Evolutionary conservation across 208 protist genomes (phyloP), one percentile per base, ranked within the genome.

Genomic region (Trypanosoma melophagium): DNA sequence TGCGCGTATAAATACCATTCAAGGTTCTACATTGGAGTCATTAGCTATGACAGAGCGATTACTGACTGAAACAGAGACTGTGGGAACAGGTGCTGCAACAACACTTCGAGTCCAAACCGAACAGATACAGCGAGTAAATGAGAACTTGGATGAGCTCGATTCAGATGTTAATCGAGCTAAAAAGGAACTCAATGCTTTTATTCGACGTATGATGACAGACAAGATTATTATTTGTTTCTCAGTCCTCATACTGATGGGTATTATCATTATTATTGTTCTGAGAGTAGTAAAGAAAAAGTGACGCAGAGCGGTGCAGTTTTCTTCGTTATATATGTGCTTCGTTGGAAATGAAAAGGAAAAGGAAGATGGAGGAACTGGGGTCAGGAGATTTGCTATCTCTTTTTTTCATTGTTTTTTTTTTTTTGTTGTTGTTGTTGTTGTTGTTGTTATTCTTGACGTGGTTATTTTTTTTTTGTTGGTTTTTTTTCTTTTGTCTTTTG

Each of bases 221-320:
- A 87, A 83, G 31, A 84, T 96, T 45, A 88, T 96, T 61, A 83
- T 96, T 31, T 94, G 83, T 65, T 94, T 94, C 51, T 55, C 66
- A 10, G 70, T 94, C 21, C 72, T 87, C 44, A 89, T 94, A 71
- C 53, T 93, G 7, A 66, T 93, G n/a, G 89, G 85, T 41, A 74
- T 96, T 49, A 90, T 96, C 55, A 63, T 84, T 44, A 84, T 89
- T 60, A 63, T 93, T 42, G 60, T 87, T 2, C n/a, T 96, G 17
- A 71, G 65, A 60, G 17, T 71, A 57, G 25, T 42, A 55, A 55
- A 55, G 19, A 31, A 55, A 55, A 55, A 35, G 12, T 25, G 19
- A 35, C 7, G n/a, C 7, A 55, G 1, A 55, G 9, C 51, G 2
- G 24, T 35, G 24, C 12, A 25, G 19, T 25, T 55, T 55, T 22